These are phyloP conservation scores for Monascus ruber DNA, from an alignment of 2,329 filamentous ascomycete species.

Conservation along the genomic window DNA sequence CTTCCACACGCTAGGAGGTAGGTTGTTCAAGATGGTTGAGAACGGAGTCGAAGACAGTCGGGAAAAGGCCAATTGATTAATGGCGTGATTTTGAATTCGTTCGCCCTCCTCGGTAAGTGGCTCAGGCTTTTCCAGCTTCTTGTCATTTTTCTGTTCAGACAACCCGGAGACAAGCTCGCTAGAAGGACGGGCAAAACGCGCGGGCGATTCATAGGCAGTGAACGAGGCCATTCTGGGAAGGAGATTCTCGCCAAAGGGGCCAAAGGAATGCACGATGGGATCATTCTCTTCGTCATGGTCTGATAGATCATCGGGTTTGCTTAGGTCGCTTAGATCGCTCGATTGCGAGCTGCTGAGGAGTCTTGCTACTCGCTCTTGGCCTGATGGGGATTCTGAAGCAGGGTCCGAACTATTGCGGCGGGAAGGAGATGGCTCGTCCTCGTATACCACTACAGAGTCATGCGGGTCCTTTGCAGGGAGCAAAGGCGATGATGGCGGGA, in stretches of 20 bases:
- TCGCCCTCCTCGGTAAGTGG: constrained; percentile 11
- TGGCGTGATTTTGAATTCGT: constrained; percentile 61
- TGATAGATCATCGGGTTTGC: constrained; percentile 52
- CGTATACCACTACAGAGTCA: constrained; percentile 52
- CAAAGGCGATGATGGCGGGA: constrained; percentile 31
- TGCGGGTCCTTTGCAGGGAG: constrained; percentile 34
- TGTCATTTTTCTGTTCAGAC: constrained; percentile 22
- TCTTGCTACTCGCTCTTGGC: constrained; percentile 21
- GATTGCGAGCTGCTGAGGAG: constrained; percentile 21
- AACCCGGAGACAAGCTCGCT: constrained; percentile 18
- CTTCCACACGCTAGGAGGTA: constrained; percentile 54
- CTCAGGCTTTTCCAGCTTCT: constrained; percentile 12
- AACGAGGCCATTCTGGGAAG: constrained; percentile 74
- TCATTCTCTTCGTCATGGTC: constrained; percentile 91
- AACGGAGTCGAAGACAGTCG: constrained; percentile 83
- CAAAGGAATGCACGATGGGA: constrained; percentile 82
- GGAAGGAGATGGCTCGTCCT: constrained; percentile 54
- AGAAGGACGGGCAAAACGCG: constrained; percentile 26
- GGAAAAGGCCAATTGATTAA: constrained; percentile 93
- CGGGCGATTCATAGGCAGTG: constrained; percentile 53
- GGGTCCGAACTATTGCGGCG: constrained; percentile 21
- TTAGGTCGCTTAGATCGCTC: constrained; percentile 17
- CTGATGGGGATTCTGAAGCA: constrained; percentile 19
- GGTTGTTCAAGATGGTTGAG: constrained; percentile 76
- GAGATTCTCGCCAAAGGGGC: constrained; percentile 76